A percentile compares a stretch with the other conserved stretches of the same genome.
These are phyloP conservation scores for Thermoascus crustaceus DNA, from an alignment of 2,329 filamentous ascomycete genomes.

Conservation along the genomic window DNA sequence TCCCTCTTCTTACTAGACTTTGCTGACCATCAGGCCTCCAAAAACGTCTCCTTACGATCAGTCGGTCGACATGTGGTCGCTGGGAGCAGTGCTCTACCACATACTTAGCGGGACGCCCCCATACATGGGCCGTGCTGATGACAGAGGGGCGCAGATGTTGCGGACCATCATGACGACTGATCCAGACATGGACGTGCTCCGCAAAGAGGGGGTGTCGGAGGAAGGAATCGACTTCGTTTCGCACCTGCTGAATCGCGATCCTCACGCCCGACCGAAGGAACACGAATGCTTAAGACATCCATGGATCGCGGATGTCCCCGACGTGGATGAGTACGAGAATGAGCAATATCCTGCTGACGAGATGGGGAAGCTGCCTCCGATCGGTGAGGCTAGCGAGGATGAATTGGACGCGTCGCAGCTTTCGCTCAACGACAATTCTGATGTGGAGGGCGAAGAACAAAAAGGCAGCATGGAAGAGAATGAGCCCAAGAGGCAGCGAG, in stretches of 20 bases:
- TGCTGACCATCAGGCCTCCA: conserved; percentile 30
- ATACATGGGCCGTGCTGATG: conserved; percentile 68
- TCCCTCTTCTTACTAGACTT: not conserved
- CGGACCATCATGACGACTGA: conserved; percentile 71
- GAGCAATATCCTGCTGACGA: conserved; percentile 50
- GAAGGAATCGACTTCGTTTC: conserved; percentile 65
- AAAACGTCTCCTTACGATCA: conserved; percentile 68
- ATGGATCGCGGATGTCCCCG: conserved; percentile 58
- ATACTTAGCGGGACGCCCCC: conserved; percentile 72
- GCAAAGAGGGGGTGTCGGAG: conserved; percentile 51
- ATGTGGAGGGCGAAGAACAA: conserved; percentile 24
- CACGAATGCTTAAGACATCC: conserved; percentile 59
- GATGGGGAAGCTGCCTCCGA: conserved; percentile 25
- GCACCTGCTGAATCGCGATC: conserved; percentile 74
- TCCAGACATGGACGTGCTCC: conserved; percentile 59
- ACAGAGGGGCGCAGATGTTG: conserved; percentile 70
- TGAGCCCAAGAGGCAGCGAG: conserved; percentile 28
- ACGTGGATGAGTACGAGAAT: conserved; percentile 56
- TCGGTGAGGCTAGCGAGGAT: conserved; percentile 32
- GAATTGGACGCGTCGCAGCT: conserved; percentile 53
- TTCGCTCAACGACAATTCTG: conserved; percentile 48
- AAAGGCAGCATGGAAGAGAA: conserved; percentile 26
- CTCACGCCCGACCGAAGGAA: conserved; percentile 67
- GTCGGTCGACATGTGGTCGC: conserved; percentile 92
- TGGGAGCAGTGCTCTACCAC: conserved; percentile 86